These are phyloP conservation scores for Ammopiptanthus mongolicus DNA, from an alignment of 306 rosid species.

Conservation along the genomic window DNA sequence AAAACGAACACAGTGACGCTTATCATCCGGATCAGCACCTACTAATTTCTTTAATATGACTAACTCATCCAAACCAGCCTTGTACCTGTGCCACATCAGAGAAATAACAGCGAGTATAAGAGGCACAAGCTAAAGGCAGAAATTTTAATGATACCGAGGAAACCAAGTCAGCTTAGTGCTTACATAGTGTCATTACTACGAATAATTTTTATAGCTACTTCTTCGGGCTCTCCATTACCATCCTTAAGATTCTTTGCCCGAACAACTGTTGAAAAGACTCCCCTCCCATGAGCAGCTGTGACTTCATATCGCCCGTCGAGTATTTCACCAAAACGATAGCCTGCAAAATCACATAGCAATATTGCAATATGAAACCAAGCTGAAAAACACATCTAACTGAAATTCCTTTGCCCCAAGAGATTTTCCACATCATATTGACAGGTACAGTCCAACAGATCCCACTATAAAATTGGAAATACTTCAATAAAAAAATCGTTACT, in stretches of 20 bases:
- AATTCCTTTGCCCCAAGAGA: no score
- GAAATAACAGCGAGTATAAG: slow-evolving; percentile 17
- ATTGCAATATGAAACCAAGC: no score
- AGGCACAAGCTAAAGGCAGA: background rate
- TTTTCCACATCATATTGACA: no score
- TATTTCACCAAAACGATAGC: slow-evolving; percentile 85
- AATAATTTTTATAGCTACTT: slow-evolving; percentile 91
- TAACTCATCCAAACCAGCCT: slow-evolving; percentile 95
- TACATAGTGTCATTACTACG: slow-evolving; percentile 98
- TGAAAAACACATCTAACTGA: no score
- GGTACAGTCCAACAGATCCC: no score
- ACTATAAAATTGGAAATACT: no score
- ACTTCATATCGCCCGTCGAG: slow-evolving; percentile 96
- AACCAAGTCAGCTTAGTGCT: slow-evolving; percentile 32
- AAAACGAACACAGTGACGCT: slow-evolving; percentile 99
- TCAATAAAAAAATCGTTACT: no score
- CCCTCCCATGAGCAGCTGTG: slow-evolving; percentile 90
- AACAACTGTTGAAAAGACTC: slow-evolving; percentile 95
- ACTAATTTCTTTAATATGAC: slow-evolving; percentile 90
- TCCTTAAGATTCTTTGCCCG: slow-evolving; percentile 78
- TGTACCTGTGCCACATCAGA: slow-evolving; percentile 64
- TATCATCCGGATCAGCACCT: slow-evolving; percentile 97
- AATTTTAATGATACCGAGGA: background rate
- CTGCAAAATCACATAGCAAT: slow-evolving; percentile 32
- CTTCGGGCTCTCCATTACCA: slow-evolving; percentile 84